Percentiles rank a stretch among this genome's conserved stretches.
These are phyloP conservation scores for Madurella mycetomatis DNA, from an alignment of 2,329 filamentous ascomycete species.

Conservation along the genomic window DNA sequence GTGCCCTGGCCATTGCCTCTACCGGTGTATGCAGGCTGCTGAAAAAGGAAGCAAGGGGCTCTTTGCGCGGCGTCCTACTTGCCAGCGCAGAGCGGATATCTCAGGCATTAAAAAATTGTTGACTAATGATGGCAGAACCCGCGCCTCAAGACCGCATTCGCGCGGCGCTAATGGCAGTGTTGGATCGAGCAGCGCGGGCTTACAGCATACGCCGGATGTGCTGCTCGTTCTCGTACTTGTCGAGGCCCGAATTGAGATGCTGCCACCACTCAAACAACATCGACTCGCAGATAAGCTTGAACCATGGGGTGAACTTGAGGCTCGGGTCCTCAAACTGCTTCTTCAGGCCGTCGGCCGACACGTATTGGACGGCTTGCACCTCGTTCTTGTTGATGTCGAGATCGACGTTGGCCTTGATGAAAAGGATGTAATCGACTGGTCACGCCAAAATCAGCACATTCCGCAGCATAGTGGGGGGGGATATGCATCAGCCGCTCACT, in stretches of 20 bases:
- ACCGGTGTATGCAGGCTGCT: conserved; percentile 19
- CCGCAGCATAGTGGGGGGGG: background rate
- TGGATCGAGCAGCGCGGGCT: background rate
- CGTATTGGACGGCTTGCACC: conserved; percentile 78
- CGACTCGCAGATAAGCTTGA: conserved; percentile 96
- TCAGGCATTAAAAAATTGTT: conserved; percentile 14
- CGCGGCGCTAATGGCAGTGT: background rate
- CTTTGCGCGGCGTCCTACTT: conserved; percentile 19
- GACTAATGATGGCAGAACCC: background rate
- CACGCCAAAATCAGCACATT: conserved; percentile 10
- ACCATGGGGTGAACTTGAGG: conserved; percentile 94
- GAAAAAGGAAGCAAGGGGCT: conserved; percentile 22
- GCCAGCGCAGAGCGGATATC: conserved; percentile 24
- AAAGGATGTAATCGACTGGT: conserved; percentile 94
- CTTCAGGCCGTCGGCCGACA: conserved; percentile 77
- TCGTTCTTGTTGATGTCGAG: conserved; percentile 81
- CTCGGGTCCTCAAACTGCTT: conserved; percentile 74
- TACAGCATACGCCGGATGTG: conserved; percentile 76
- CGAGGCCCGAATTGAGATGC: conserved; percentile 72
- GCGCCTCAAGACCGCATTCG: background rate
- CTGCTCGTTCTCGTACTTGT: conserved; percentile 81
- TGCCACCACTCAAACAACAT: conserved; percentile 99
- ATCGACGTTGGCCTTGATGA: conserved; percentile 92
- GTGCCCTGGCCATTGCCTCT: conserved; percentile 7
- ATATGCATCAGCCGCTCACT: conserved; percentile 53